phyloP scores from a whole-genome alignment of 345 rosid genomes.

The Euphorbia tirucalli region DNA sequence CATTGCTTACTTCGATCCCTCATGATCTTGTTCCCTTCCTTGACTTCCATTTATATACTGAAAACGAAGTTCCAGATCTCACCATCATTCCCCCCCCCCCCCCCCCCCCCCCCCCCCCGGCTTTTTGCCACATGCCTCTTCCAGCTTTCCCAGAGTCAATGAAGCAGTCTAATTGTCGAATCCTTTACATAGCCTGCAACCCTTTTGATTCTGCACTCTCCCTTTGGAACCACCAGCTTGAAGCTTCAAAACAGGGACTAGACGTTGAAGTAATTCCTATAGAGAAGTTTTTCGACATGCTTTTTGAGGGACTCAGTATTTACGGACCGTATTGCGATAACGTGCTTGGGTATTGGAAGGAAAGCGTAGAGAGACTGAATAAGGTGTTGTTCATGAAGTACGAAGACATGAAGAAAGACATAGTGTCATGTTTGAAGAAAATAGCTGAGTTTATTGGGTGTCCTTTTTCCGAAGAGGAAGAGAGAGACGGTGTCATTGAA shows the following conservation, averaged over 20 bases:
- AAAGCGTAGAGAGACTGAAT: no score
- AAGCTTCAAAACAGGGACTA: no score
- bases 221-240: no score
- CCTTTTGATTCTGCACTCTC: not conserved
- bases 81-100: no score
- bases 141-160: not conserved
- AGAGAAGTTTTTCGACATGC: not conserved
- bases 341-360: constrained; percentile 2
- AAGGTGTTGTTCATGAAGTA: not conserved
- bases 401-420: constrained; percentile 3
- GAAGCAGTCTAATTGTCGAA: not conserved
- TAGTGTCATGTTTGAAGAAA: not conserved
- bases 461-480: constrained; percentile 8
- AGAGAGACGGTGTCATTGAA: no score
- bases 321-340: constrained; percentile 11
- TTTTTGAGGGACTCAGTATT: not conserved
- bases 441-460: constrained; percentile 14
- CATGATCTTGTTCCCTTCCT: constrained; percentile 19
- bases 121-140: not conserved
- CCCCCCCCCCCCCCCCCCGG: no score
- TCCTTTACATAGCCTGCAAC: not conserved
- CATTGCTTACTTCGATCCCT: constrained; percentile 33
- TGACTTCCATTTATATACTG: no score
- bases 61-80: no score
- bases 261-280: no score